Conservation (phyloP, 805 yeast genomes). For the Metschnikowia cerradonensis region DNA sequence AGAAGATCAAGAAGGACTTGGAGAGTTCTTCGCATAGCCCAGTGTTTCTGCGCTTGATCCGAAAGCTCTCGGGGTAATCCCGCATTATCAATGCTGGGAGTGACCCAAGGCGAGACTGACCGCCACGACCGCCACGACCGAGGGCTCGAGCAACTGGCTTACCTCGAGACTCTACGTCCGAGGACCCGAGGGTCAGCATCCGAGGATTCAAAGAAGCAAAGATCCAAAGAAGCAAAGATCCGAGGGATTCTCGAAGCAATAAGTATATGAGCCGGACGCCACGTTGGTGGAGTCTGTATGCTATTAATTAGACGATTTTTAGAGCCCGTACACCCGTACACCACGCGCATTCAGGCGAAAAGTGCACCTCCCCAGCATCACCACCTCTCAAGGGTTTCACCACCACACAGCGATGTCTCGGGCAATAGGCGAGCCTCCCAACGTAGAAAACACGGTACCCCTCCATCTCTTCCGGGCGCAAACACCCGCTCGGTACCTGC, state of each 20-base stretch:
- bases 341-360: conserved; percentile 5
- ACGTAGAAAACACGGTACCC: conserved; percentile 39
- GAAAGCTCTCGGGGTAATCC: conserved; percentile 27
- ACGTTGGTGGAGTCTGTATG: neutral
- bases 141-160: no score
- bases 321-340: neutral
- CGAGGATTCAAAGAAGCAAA: no score
- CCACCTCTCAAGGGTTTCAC: neutral
- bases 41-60: conserved; percentile 35
- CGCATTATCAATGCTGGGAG: no score
- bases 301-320: neutral
- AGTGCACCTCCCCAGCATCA: neutral
- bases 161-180: no score
- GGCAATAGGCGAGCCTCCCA: conserved; percentile 29
- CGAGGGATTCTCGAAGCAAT: no score
- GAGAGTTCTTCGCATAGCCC: conserved; percentile 30
- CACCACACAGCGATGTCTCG: conserved; percentile 3
- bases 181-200: no score
- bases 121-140: no score
- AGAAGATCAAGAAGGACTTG: conserved; percentile 36
- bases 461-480: conserved; percentile 29
- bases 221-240: no score
- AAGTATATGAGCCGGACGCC: no score
- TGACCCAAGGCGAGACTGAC: no score
- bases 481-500: conserved; percentile 37